These are phyloP conservation scores for Udeniomyces megalosporus DNA, from an alignment of 768 basidiomycete species.

Conservation along the genomic window DNA sequence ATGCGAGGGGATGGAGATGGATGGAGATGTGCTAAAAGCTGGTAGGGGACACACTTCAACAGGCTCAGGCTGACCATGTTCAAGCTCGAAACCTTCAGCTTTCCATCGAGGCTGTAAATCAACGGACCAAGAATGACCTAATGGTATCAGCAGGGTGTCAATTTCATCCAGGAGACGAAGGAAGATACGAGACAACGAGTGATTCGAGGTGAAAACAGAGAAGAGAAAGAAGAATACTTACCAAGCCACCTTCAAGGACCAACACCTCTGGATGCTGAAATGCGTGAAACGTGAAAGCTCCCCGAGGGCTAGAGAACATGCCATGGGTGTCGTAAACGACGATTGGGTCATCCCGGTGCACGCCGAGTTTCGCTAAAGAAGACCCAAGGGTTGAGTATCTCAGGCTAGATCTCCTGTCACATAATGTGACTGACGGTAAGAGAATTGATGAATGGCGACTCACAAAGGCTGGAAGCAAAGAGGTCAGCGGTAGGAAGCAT, in stretches of 20 bases:
- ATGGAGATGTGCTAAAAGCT: background rate
- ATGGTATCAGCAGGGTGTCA: too few species aligned
- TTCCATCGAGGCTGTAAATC: conserved; percentile 61
- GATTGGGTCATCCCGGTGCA: conserved; percentile 43
- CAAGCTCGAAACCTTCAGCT: conserved; percentile 8
- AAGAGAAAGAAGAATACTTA: too few species aligned
- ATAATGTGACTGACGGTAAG: background rate
- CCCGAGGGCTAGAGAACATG: conserved; percentile 80
- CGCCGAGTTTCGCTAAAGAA: background rate
- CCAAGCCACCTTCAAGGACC: conserved; percentile 69
- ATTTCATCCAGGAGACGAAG: too few species aligned
- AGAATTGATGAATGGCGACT: conserved; percentile 25
- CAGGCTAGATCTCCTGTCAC: background rate
- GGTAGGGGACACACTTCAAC: conserved; percentile 1
- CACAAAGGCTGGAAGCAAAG: conserved; percentile 71
- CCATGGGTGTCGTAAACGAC: conserved; percentile 82
- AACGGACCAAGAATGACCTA: too few species aligned
- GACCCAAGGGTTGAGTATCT: background rate
- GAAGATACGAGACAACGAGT: too few species aligned
- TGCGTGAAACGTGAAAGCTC: conserved; percentile 81
- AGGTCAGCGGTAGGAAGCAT: conserved; percentile 67
- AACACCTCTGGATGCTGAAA: conserved; percentile 78
- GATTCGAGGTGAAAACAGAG: too few species aligned
- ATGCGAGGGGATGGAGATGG: background rate
- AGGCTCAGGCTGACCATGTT: conserved; percentile 17